Evolutionary conservation across 129 eudicot species (phyloP), one percentile per base, ranked within the genome.

Genomic region (Lonicera japonica): DNA sequence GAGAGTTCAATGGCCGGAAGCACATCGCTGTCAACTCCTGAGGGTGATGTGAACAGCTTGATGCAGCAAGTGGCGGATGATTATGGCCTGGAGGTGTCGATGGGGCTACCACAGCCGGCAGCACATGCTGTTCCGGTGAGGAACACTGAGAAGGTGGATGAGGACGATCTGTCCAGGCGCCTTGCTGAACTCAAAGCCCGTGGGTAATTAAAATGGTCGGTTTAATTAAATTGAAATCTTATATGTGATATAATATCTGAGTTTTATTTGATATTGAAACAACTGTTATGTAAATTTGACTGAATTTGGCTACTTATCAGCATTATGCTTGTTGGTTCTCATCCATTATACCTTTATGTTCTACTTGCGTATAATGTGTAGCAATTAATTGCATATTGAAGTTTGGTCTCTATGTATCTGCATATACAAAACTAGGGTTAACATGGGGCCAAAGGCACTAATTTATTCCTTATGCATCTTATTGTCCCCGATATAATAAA

Each of bases 51-150:
- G 51, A 84, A 80, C 71, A 87, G 82, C 21, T 71, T 91, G 72
- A 90, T 90, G 97, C 97, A 90, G 75, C 97, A 90, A 58, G 97
- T 90, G 36, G 97, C 97, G 9, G 97, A 91, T 71, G 95, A 91
- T 75, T 87, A 91, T 36, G 97, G 96, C 3, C 66, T 91, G 8
- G 95, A 91, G 76, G 95, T 91, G 22, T 87, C 95, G 1, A 90
- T 87, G 5, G 95, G 97, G 9, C 71, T 91, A 67, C 97, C 97
- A 0, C 95, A 84, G 66, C 75, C 97, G 7, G 97, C 95, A 1
- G 94, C 78, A 0, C 94, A 84, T 54, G 82, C 94, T 0, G 77
- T 91, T 21, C 58, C 95, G 0, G 70, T 61, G 0, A 81, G 74
- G 71, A 71, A 38, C 21, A 55, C 62, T 0, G 97, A 87, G 83